Percentiles rank a stretch among this genome's conserved stretches.
Evolutionary conservation across 1,284 basidiomycete genomes (phyloP).

Genomic region (Cryptococcus sp.): DNA sequence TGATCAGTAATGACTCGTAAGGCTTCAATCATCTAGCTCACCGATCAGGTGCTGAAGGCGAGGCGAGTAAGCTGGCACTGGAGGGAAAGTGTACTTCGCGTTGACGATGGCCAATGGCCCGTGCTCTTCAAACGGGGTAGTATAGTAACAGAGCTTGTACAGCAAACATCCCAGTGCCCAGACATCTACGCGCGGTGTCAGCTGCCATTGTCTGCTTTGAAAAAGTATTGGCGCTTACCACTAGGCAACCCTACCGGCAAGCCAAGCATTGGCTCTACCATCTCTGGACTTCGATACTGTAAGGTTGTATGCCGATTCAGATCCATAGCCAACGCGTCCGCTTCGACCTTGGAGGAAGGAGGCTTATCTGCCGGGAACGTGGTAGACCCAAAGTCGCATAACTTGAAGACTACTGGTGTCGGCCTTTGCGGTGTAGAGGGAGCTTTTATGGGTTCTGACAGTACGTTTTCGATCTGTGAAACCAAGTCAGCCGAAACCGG

Average conservation of each 20-base stretch:
- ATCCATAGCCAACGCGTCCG: conserved; percentile 84
- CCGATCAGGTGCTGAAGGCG: conserved; percentile 85
- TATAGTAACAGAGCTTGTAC: conserved; percentile 94
- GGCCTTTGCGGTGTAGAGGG: conserved; percentile 57
- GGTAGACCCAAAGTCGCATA: conserved; percentile 98
- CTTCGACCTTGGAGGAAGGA: conserved; percentile 74
- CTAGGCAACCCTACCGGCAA: conserved; percentile 55
- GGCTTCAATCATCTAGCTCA: conserved; percentile 52
- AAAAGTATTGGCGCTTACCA: conserved; percentile 47
- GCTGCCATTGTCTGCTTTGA: conserved; percentile 1
- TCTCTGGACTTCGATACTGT: conserved; percentile 95
- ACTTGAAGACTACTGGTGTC: conserved; percentile 72
- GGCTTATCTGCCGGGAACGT: conserved; percentile 69
- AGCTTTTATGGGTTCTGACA: conserved; percentile 54
- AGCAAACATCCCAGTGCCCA: conserved; percentile 76
- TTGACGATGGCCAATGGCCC: conserved; percentile 95
- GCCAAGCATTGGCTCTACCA: conserved; percentile 72
- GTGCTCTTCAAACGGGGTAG: conserved; percentile 96
- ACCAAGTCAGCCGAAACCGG: conserved; percentile 1
- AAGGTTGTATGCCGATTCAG: conserved; percentile 92
- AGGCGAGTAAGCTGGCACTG: conserved; percentile 87
- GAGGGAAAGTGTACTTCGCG: conserved; percentile 90
- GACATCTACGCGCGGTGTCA: conserved; percentile 57
- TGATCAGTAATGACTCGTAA: conserved; percentile 3
- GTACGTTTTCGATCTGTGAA: conserved; percentile 84